phyloP scores from a whole-genome alignment of 768 basidiomycete genomes.

The Xanthoconium stramineum region DNA sequence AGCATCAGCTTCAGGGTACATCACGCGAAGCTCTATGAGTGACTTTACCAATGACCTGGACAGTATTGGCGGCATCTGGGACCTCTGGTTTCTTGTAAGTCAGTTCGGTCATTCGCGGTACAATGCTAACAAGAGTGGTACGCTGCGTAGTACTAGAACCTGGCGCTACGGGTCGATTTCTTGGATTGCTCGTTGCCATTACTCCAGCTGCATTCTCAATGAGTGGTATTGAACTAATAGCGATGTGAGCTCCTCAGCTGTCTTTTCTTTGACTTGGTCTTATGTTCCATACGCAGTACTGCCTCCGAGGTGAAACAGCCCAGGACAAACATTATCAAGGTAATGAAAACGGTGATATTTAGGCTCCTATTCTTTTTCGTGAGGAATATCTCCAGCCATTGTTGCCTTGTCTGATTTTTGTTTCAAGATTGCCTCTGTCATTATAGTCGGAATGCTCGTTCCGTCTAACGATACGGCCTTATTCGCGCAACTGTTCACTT shows the following conservation, averaged over 20 bases:
- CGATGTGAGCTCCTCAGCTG: conserved; percentile 44
- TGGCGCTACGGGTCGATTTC: conserved; percentile 19
- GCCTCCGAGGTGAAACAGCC: conserved; percentile 79
- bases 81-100: conserved; percentile 23
- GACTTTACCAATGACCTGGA: neutral
- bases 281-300: conserved; percentile 38
- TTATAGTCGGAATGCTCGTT: conserved; percentile 77
- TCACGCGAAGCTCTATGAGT: neutral
- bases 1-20: conserved; percentile 20
- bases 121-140: neutral
- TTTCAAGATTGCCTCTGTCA: conserved; percentile 20
- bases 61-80: conserved; percentile 26
- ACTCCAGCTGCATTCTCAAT: conserved; percentile 59
- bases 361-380: conserved; percentile 51
- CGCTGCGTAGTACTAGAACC: conserved; percentile 15
- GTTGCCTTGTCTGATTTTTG: neutral
- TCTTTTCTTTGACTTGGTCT: conserved; percentile 11
- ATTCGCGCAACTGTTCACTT: conserved; percentile 33
- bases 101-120: neutral
- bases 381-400: neutral
- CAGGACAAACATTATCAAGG: conserved; percentile 73
- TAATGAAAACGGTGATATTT: conserved; percentile 74
- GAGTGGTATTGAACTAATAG: conserved; percentile 74
- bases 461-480: conserved; percentile 59
- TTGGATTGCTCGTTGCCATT: conserved; percentile 20